Evolutionary conservation across 768 basidiomycete species (phyloP).

Genomic region (Omphalotus guepiniiformis): DNA sequence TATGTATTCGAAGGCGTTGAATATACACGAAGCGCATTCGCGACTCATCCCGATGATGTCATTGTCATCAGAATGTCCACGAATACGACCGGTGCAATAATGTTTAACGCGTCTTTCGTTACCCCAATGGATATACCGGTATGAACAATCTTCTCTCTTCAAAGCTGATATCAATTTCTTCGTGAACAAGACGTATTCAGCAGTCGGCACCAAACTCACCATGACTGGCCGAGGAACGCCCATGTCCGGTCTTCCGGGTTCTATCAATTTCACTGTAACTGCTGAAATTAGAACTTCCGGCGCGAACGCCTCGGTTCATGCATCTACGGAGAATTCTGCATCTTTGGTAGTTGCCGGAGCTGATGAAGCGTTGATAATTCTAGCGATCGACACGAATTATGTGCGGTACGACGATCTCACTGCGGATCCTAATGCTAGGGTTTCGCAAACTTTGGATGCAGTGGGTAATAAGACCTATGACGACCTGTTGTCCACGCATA

Average conservation of each 20-base stretch:
- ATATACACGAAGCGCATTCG: conserved; percentile 7
- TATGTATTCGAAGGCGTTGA: conserved; percentile 4
- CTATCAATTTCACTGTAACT: conserved; percentile 7
- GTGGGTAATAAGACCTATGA: conserved; percentile 4
- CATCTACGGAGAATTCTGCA: background rate
- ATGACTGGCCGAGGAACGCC: conserved; percentile 6
- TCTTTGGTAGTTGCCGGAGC: conserved; percentile 1
- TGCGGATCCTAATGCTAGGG: conserved; percentile 7
- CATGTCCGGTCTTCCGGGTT: conserved; percentile 7
- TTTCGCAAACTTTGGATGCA: background rate
- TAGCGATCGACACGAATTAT: conserved; percentile 12
- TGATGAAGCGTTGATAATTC: conserved; percentile 8
- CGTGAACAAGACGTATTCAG: conserved; percentile 1
- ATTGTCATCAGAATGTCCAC: conserved; percentile 4
- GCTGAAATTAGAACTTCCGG: conserved; percentile 6
- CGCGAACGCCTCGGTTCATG: conserved; percentile 1
- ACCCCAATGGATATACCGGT: conserved; percentile 6
- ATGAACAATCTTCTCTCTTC: background rate
- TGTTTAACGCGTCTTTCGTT: conserved; percentile 3
- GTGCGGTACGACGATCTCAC: conserved; percentile 9
- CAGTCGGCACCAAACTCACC: conserved; percentile 1
- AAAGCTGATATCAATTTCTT: no score
- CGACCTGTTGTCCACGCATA: conserved; percentile 6
- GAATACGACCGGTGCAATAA: background rate
- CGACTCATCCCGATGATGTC: conserved; percentile 7